Base-by-base conservation (phyloP, 345 rosid genomes). In the Toxicodendron radicans region DNA sequence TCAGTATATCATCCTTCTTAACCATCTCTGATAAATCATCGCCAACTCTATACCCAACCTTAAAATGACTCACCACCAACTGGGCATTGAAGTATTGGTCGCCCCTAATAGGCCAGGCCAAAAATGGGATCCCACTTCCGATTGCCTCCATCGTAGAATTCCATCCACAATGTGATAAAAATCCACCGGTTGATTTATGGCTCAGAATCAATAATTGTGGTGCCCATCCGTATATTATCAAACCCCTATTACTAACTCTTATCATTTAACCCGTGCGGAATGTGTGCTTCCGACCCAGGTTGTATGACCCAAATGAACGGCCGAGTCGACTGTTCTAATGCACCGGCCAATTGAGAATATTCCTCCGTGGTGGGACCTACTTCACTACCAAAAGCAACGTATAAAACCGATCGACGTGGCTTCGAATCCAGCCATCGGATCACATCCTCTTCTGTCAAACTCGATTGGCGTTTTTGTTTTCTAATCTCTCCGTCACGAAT, bases 161-260 rank as follows among this genome's bases (percentile, higher is more conserved):
- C 90, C 89, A 85, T 7, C 90, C 84, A 30, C 90, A 87, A 46
- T 85, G 93, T 0, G 90, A 85, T 59, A 89, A 1, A 75, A 88
- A 86, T 3, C 82, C 90, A 3, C 75, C 87, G 0, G 80, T 76
- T 0, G 90, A 89, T 0, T 66, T 75, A 53, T 84, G 90, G 73
- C 83, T 83, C 48, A 87, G 80, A 64, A 87, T 84, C 77, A 87
- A 16, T 79, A 83, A 58, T 68, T 83, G 90, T 0, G 90, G 90
- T 11, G 90, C 84, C 90, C 90, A 84, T 18, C 85, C 86, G 16
- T 68, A 71, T 16, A 87, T 78, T 33, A 87, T 70, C 81, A 83
- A 20, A 6, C 87, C 88, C 35, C 80, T 81, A 11, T 70, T 64
- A 1, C 85, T 79, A 0, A 79, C 83, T 52, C 38, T 73, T 73